These are phyloP conservation scores for Ganoderma sp. DNA, from an alignment of 1,284 basidiomycete genomes.

Conservation along the genomic window DNA sequence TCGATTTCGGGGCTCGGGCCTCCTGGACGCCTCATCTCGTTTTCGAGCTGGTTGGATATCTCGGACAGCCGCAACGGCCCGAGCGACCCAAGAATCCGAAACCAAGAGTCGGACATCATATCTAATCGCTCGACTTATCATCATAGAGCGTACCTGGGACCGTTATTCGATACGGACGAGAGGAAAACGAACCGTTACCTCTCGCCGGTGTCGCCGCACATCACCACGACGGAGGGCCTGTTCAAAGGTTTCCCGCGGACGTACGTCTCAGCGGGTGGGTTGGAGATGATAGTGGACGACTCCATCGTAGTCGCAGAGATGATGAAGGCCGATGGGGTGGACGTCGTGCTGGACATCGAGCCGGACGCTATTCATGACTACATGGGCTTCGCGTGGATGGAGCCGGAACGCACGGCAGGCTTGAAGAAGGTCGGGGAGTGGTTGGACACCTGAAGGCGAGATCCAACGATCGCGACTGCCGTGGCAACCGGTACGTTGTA, in stretches of 20 bases:
- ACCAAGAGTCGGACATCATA: conserved; percentile 29
- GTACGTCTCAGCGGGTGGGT: conserved; percentile 42
- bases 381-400: conserved; percentile 55
- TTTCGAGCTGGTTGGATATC: conserved; percentile 50
- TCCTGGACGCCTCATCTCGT: conserved; percentile 46
- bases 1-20: conserved; percentile 28
- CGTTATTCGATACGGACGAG: conserved; percentile 32
- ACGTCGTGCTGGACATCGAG: conserved; percentile 37
- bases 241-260: conserved; percentile 45
- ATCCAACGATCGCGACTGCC: neutral
- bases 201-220: conserved; percentile 44
- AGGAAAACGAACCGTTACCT: conserved; percentile 31
- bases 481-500: neutral
- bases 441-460: conserved; percentile 23
- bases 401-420: conserved; percentile 52
- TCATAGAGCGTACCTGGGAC: conserved; percentile 31
- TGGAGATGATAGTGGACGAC: conserved; percentile 42
- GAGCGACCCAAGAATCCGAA: conserved; percentile 28
- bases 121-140: conserved; percentile 25
- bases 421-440: conserved; percentile 36
- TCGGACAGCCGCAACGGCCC: conserved; percentile 31
- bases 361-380: conserved; percentile 57
- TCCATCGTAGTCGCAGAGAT: conserved; percentile 37
- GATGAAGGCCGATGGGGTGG: conserved; percentile 39
- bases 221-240: conserved; percentile 34